Percentiles rank a stretch among this genome's conserved stretches.
These are phyloP conservation scores for Ganoderma resinaceum DNA, from an alignment of 1,284 basidiomycete species.

Conservation along the genomic window DNA sequence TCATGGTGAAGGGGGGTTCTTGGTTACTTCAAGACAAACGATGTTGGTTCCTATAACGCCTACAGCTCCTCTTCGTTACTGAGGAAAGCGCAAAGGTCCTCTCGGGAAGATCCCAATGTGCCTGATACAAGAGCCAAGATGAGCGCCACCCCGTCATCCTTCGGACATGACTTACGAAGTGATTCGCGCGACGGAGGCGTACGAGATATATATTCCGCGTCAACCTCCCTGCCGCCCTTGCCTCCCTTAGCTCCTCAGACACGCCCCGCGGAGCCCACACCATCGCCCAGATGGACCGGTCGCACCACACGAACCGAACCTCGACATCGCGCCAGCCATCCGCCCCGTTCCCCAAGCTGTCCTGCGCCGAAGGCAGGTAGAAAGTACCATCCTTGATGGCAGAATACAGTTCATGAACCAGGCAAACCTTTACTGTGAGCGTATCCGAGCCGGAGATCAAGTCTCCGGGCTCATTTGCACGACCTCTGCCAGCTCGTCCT, in stretches of 20 bases:
- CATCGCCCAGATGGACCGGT: not conserved
- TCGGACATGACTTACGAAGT: not conserved
- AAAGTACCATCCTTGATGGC: not conserved
- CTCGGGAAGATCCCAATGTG: slow-evolving; percentile 66
- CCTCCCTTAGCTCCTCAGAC: not conserved
- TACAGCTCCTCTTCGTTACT: not conserved
- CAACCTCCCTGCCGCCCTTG: not conserved
- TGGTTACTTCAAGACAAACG: not conserved
- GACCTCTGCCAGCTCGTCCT: not conserved
- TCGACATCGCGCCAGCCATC: not conserved
- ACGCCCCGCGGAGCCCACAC: not conserved
- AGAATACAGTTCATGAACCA: not conserved
- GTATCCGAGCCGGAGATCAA: not conserved
- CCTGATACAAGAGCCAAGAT: slow-evolving; percentile 55
- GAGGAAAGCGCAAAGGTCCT: slow-evolving; percentile 34
- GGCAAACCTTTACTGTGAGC: not conserved
- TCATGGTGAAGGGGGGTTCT: no score
- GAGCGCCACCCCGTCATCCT: not conserved
- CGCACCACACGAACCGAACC: not conserved
- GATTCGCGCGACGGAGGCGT: not conserved
- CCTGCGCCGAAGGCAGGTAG: not conserved
- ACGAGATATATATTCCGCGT: not conserved
- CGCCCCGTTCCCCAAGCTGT: not conserved
- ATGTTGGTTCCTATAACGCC: not conserved
- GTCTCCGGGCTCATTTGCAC: not conserved